Evolutionary conservation across 352 stramenopile genomes (phyloP).

Genomic region (Thraustochytrium striatum): DNA sequence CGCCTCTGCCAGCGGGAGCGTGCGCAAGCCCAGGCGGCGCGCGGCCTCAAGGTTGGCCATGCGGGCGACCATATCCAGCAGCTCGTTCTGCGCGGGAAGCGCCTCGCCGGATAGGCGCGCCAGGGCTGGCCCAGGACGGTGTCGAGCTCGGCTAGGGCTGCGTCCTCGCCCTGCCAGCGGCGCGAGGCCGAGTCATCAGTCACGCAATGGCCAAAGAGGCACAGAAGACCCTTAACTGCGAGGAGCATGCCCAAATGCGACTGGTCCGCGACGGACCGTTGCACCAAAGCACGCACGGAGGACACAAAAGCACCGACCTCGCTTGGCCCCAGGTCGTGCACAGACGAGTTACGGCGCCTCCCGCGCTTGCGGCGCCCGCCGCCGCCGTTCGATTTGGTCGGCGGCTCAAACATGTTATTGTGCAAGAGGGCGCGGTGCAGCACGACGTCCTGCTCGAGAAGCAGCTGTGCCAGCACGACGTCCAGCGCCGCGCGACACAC

Average conservation of each 20-base stretch:
- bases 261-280: background rate
- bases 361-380: background rate
- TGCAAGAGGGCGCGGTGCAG: constrained; percentile 13
- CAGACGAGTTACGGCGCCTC: background rate
- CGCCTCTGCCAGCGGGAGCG: too few relatives aligned
- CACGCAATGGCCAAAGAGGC: too few relatives aligned
- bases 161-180: too few relatives aligned
- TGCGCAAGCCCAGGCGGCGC: too few relatives aligned
- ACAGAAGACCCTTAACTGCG: background rate
- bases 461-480: constrained; percentile 8
- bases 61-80: too few relatives aligned
- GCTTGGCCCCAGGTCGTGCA: background rate
- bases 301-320: background rate
- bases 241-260: constrained; percentile 24
- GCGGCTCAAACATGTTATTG: background rate
- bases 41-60: too few relatives aligned
- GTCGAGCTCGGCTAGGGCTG: too few relatives aligned
- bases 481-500: background rate
- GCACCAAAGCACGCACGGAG: background rate
- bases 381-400: background rate
- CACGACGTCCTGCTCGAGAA: constrained; percentile 11
- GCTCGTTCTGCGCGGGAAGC: too few relatives aligned
- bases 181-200: too few relatives aligned
- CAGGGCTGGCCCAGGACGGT: too few relatives aligned
- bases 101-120: too few relatives aligned